phyloP scores from a whole-genome alignment of 2,329 filamentous ascomycete species.

The Trichophyton mentagrophytes region DNA sequence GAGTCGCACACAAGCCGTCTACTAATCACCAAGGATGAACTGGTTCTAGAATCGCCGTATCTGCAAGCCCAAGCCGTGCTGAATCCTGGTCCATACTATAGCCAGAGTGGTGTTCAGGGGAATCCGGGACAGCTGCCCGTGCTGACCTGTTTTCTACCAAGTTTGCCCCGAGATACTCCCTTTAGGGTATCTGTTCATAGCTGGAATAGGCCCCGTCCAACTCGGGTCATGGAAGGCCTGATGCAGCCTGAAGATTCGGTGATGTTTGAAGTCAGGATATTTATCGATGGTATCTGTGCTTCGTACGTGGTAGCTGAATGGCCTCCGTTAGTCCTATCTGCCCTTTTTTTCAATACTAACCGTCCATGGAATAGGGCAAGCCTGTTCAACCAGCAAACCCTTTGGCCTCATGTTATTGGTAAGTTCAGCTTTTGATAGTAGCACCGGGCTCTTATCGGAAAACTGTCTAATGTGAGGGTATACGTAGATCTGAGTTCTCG shows the following conservation, averaged over 20 bases:
- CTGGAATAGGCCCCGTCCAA: slow-evolving; percentile 52
- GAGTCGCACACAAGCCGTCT: not conserved
- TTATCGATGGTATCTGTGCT: slow-evolving; percentile 53
- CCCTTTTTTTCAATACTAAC: not conserved
- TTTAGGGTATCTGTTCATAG: slow-evolving; percentile 66
- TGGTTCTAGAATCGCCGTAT: slow-evolving; percentile 39
- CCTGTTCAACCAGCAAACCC: slow-evolving; percentile 39
- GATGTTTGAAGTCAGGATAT: slow-evolving; percentile 53
- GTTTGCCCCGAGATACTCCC: slow-evolving; percentile 42
- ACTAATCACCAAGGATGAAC: slow-evolving; percentile 5
- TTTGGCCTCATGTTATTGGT: slow-evolving; percentile 44
- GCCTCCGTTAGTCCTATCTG: not conserved
- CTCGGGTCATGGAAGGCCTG: slow-evolving; percentile 43
- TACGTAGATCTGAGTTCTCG: slow-evolving; percentile 25
- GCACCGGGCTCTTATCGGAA: not conserved
- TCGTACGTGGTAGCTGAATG: slow-evolving; percentile 37
- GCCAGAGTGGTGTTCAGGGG: slow-evolving; percentile 11
- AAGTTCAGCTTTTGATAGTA: slow-evolving; percentile 15
- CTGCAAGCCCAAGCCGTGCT: slow-evolving; percentile 35
- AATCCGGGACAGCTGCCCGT: slow-evolving; percentile 42
- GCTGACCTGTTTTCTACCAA: slow-evolving; percentile 59
- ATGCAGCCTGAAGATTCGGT: slow-evolving; percentile 45
- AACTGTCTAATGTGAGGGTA: slow-evolving; percentile 6
- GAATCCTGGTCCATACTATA: slow-evolving; percentile 17
- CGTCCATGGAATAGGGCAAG: slow-evolving; percentile 36